These are phyloP conservation scores for Rhinocladiella mackenziei DNA, from an alignment of 2,329 filamentous ascomycete genomes.

Conservation along the genomic window DNA sequence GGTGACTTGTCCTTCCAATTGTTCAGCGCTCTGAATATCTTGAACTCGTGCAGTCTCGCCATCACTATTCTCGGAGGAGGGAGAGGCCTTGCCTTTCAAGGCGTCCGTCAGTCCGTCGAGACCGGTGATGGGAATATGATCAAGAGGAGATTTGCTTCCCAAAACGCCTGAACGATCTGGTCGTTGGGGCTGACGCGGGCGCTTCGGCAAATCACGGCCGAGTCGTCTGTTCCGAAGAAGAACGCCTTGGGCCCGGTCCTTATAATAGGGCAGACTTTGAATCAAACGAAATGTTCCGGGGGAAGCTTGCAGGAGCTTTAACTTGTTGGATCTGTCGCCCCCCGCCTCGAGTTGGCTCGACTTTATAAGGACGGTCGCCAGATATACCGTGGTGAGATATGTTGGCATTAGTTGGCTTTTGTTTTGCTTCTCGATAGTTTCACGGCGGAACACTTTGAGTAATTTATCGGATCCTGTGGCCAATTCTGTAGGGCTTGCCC, in stretches of 20 bases:
- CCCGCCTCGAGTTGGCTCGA: constrained; percentile 37
- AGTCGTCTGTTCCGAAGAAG: constrained; percentile 37
- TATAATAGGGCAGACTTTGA: constrained; percentile 38
- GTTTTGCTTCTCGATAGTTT: constrained; percentile 21
- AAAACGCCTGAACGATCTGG: constrained; percentile 18
- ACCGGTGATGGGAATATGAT: constrained; percentile 17
- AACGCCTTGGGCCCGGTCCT: constrained; percentile 40
- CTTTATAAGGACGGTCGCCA: constrained; percentile 40
- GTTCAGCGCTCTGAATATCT: constrained; percentile 8
- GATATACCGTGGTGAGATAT: constrained; percentile 43
- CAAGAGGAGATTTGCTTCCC: constrained; percentile 19
- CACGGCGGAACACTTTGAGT: constrained; percentile 33
- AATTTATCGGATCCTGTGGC: constrained; percentile 31
- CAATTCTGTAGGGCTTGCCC: constrained; percentile 33
- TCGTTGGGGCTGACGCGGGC: constrained; percentile 8
- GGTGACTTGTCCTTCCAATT: constrained; percentile 10
- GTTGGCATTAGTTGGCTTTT: constrained; percentile 43
- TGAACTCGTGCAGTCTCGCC: background rate
- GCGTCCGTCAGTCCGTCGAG: constrained; percentile 1
- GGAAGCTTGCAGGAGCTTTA: constrained; percentile 31
- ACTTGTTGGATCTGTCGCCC: constrained; percentile 33
- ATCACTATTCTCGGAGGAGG: background rate
- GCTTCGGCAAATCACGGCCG: constrained; percentile 26
- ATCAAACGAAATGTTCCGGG: constrained; percentile 38
- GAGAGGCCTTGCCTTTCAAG: background rate